Evolutionary conservation across 176 grass and related monocot genomes (phyloP), one percentile per base, ranked within the genome.

Genomic region (Elaeis guineensis): DNA sequence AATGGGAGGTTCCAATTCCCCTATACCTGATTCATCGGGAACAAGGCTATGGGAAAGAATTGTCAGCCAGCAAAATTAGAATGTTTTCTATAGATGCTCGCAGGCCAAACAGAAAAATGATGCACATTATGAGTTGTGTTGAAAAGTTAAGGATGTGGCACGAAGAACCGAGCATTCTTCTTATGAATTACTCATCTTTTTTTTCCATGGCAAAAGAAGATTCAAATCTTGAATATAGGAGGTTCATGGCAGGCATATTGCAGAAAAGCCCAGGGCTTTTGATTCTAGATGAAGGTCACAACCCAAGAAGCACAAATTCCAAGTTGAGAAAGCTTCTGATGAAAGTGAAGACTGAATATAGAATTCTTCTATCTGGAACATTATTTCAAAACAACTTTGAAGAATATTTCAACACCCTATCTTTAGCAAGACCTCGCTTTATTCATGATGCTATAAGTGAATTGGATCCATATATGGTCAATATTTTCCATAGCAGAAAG

Each of bases 331-430:
- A 61, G 58, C 28, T 80, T 5, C 71, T 95, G 62, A 90, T 90
- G 91, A 90, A 87, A 51, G 86, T 90, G 70, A 90, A 87, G 57
- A 95, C 91, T 25, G 86, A 95, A 39, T 90, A 70, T 14, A 83
- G 86, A 81, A 69, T 95, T 67, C 86, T 95, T 72, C 69, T 95
- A 72, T 95, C 91, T 17, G 91, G 91, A 21, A 95, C 91, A 5
- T 54, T 90, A 49, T 95, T 90, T 67, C 91, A 95, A 73, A 95
- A 95, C 58, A 95, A 95, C 57, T 95, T 95, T 61, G 86, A 79
- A 71, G 91, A 95, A 56, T 95, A 95, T 29, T 95, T 90, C 77
- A 95, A 95, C 75, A 90, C 91, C 30, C 63, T 95, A 77, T 86
- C 65, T 72, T 67, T 95, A 69, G 91, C 91, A 19, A 90, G 91